These are phyloP conservation scores for Boletus semigastroideus DNA, from an alignment of 1,284 basidiomycete species.

Conservation along the genomic window DNA sequence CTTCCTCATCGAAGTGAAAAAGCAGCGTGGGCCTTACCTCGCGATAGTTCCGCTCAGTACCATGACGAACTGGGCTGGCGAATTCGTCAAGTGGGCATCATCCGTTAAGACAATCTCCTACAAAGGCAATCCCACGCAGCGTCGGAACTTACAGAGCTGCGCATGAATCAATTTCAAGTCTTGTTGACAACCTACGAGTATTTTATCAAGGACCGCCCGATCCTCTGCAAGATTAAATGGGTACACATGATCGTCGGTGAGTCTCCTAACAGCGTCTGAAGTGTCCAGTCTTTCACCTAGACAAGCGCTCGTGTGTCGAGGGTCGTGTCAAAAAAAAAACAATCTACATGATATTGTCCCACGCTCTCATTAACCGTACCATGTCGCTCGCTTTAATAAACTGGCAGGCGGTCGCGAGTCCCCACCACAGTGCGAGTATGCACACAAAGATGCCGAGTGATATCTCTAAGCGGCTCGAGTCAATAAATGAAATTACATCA, in stretches of 20 bases:
- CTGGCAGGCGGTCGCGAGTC: too few relatives aligned
- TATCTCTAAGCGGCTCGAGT: too few relatives aligned
- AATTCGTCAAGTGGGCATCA: constrained; percentile 98
- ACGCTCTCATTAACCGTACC: too few relatives aligned
- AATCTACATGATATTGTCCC: too few relatives aligned
- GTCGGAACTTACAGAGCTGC: constrained; percentile 73
- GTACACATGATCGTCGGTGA: constrained; percentile 95
- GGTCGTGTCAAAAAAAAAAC: too few relatives aligned
- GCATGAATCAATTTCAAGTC: constrained; percentile 89
- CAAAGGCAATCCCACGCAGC: constrained; percentile 89
- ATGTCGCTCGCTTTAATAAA: too few relatives aligned
- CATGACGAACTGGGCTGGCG: constrained; percentile 97
- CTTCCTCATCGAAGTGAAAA: constrained; percentile 97
- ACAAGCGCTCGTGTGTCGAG: too few relatives aligned
- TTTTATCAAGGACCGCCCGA: constrained; percentile 95
- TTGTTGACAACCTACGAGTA: constrained; percentile 98
- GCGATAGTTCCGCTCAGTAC: constrained; percentile 98
- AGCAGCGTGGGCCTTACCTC: too few relatives aligned
- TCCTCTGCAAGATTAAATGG: constrained; percentile 94
- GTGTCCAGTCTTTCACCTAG: constrained; percentile 36
- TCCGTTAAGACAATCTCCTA: constrained; percentile 84
- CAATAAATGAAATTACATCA: too few relatives aligned
- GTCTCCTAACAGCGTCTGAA: constrained; percentile 20
- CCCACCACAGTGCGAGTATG: too few relatives aligned
- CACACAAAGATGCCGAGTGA: too few relatives aligned